Conservation (phyloP, 2,329 filamentous ascomycete species). For the Paecilomyces sp. region DNA sequence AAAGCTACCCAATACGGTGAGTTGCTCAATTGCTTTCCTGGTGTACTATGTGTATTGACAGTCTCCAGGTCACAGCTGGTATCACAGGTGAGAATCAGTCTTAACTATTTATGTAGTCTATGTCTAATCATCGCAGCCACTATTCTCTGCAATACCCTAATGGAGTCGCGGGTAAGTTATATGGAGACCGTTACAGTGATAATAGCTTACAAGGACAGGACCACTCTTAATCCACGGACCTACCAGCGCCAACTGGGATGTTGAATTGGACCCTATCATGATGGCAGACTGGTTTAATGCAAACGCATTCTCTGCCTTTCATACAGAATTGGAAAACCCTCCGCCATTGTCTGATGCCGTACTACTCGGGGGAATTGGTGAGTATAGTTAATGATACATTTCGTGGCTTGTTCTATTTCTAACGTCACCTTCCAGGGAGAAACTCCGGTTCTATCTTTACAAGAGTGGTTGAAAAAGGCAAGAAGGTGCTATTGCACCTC, state of each 20-base stretch:
- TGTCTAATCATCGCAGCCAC: not conserved
- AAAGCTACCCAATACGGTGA: constrained; percentile 18
- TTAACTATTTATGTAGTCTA: not conserved
- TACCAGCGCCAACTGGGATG: constrained; percentile 18
- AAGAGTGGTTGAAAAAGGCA: not conserved
- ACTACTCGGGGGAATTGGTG: not conserved
- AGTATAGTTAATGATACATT: not conserved
- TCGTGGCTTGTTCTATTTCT: not conserved
- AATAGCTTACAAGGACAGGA: constrained; percentile 20
- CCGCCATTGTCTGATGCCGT: constrained; percentile 6
- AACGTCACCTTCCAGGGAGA: not conserved
- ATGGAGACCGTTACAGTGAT: constrained; percentile 4
- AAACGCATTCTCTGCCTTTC: not conserved
- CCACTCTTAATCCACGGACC: constrained; percentile 23
- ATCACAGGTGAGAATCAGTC: not conserved
- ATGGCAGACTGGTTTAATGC: constrained; percentile 13
- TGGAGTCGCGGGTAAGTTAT: not conserved
- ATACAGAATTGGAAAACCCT: constrained; percentile 5
- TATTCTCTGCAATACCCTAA: constrained; percentile 1
- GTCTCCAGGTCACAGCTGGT: constrained; percentile 3
- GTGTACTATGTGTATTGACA: constrained; percentile 18
- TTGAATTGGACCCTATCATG: constrained; percentile 18
- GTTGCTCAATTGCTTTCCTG: not conserved
- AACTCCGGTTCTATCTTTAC: not conserved
- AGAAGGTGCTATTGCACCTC: not conserved